phyloP scores from a whole-genome alignment of 2,329 filamentous ascomycete species.

The Chrysosporium queenslandicum region DNA sequence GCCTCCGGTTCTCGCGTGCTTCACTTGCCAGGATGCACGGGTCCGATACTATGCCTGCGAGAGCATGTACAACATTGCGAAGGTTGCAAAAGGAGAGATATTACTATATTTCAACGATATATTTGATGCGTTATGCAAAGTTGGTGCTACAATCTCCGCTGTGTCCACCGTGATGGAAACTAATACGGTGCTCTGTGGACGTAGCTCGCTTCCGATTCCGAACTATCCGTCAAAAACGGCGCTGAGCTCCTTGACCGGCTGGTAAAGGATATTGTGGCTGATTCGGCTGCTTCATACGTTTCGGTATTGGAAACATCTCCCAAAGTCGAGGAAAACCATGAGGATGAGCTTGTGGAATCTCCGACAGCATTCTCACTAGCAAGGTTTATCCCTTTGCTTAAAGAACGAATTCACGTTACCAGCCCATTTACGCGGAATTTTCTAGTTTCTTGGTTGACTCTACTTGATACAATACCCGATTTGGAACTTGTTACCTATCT shows the following conservation, averaged over 20 bases:
- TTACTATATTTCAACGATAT: slow-evolving; percentile 96
- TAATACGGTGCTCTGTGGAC: not conserved
- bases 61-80: slow-evolving; percentile 99
- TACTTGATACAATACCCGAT: slow-evolving; percentile 93
- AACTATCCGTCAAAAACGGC: slow-evolving; percentile 95
- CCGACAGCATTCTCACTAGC: slow-evolving; percentile 87
- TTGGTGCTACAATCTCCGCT: slow-evolving; percentile 36
- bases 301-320: slow-evolving; percentile 65
- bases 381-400: slow-evolving; percentile 82
- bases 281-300: slow-evolving; percentile 89
- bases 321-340: slow-evolving; percentile 34
- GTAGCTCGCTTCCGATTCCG: slow-evolving; percentile 87
- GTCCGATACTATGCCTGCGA: slow-evolving; percentile 98
- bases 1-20: slow-evolving; percentile 91
- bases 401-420: slow-evolving; percentile 86
- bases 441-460: slow-evolving; percentile 87
- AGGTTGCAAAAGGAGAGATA: slow-evolving; percentile 96
- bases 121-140: slow-evolving; percentile 94
- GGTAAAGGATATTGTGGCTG: slow-evolving; percentile 91
- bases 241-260: slow-evolving; percentile 89
- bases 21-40: slow-evolving; percentile 93
- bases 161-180: slow-evolving; percentile 8
- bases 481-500: slow-evolving; percentile 87
- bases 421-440: slow-evolving; percentile 94
- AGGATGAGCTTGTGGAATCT: slow-evolving; percentile 37